Evolutionary conservation across 2,329 filamentous ascomycete genomes (phyloP), one percentile per base, ranked within the genome.

Genomic region (Aspergillus piperis): DNA sequence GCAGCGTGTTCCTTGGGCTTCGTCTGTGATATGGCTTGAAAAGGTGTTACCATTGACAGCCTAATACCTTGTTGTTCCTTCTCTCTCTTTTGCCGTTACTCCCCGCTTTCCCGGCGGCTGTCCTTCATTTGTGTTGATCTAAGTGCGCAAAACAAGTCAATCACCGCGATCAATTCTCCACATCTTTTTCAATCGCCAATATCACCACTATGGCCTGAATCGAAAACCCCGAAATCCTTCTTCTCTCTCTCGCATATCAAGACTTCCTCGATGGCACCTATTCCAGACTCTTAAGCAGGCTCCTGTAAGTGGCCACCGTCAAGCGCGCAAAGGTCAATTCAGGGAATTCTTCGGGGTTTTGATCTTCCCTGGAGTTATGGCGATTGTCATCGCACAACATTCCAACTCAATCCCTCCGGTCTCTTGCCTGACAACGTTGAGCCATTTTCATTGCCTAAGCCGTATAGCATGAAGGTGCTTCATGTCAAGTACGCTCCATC

Each of bases 391-490:
- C 61, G 59, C 21, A 54, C 54, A 3, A 27, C 11, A 5, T 60
- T 62, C 42, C 17, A 58, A 23, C 38, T 62, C 21, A 59, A 58
- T 19, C 52, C 54, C 1, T 59, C 57, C 5, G 13, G 30, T 19
- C 15, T 42, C n/a, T 41, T 66, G 10, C 62, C 62, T 8, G 19
- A 27, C 15, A 56, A 17, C n/a, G 11, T 52, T 15, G 21, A 17
- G 10, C 13, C 19, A 6, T 50, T 49, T 39, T 62, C 57, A 15
- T 54, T 73, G 6, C 68, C 71, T 19, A 42, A n/a, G 5, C 42
- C 59, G 11, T 70, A 68, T 49, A 69, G 60, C 54, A 71, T 73
- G 69, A 73, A 74, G 62, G 69, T 52, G 3, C 59, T 73, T 8
- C 69, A 74, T 62, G 58, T 75, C 30, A 62, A 65, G 48, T 54